A percentile compares a stretch with the other conserved stretches of the same genome.
Evolutionary conservation across 2,329 filamentous ascomycete genomes (phyloP).

Genomic region (Paracorniculantispora psalliotae): DNA sequence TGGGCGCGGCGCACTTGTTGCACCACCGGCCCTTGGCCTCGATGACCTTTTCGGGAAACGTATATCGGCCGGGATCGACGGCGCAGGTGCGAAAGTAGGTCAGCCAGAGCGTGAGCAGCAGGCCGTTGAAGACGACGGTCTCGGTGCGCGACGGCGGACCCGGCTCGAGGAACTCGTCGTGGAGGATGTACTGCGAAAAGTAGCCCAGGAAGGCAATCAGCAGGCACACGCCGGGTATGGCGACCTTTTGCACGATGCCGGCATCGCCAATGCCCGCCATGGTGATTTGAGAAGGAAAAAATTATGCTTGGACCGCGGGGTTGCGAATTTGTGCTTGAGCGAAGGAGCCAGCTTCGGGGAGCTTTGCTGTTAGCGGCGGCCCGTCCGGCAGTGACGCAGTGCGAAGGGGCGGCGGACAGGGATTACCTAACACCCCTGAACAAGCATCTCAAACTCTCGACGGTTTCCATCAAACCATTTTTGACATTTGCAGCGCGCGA

Average conservation of each 20-base stretch:
- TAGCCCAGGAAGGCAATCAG: slow-evolving; percentile 68
- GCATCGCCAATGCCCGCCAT: slow-evolving; percentile 41
- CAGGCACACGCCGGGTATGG: slow-evolving; percentile 62
- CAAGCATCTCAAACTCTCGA: not conserved
- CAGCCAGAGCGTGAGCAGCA: slow-evolving; percentile 60
- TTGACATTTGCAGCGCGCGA: not conserved
- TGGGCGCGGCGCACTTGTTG: slow-evolving; percentile 67
- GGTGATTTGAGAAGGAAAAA: no score
- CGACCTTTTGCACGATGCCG: slow-evolving; percentile 48
- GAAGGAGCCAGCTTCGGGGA: not conserved
- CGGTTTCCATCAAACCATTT: not conserved
- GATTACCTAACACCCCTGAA: slow-evolving; percentile 13
- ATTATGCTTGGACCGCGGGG: not conserved
- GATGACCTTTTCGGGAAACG: slow-evolving; percentile 35
- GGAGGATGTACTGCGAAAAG: slow-evolving; percentile 67
- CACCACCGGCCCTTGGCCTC: slow-evolving; percentile 56
- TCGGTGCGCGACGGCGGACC: slow-evolving; percentile 55
- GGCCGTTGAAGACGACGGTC: slow-evolving; percentile 58
- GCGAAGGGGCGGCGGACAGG: not conserved
- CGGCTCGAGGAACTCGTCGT: slow-evolving; percentile 51
- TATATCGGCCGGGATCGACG: slow-evolving; percentile 53
- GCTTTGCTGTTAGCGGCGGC: not conserved
- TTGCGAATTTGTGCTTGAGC: not conserved
- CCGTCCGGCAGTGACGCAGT: slow-evolving; percentile 7
- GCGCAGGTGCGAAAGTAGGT: slow-evolving; percentile 61